phyloP scores from a whole-genome alignment of 495 filamentous ascomycete species.

The Xylaria cubensis region DNA sequence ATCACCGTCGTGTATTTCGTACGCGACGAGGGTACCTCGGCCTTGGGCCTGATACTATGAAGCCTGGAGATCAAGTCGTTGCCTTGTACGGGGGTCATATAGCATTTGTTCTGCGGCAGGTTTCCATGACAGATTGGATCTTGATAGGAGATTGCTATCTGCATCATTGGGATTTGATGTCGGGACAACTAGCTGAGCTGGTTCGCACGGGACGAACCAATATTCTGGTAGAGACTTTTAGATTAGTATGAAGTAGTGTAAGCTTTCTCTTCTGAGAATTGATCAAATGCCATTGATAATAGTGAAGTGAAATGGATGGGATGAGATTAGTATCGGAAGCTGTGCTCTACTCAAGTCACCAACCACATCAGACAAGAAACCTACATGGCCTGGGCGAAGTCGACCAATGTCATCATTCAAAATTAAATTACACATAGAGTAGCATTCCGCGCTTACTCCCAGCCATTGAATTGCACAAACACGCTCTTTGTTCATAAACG shows the following conservation, averaged over 20 bases:
- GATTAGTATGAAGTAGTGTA: not conserved
- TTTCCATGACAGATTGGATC: not conserved
- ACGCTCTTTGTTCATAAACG: not conserved
- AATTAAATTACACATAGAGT: not conserved
- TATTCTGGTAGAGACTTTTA: slow-evolving; percentile 4
- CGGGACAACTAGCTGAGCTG: not conserved
- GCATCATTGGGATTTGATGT: slow-evolving; percentile 19
- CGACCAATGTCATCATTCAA: not conserved
- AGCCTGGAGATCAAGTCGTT: not conserved
- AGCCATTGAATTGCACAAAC: not conserved
- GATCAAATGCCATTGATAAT: not conserved
- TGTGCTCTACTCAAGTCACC: not conserved
- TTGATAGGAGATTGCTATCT: slow-evolving; percentile 19
- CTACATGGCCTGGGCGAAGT: not conserved
- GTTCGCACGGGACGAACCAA: not conserved
- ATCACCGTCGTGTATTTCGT: slow-evolving; percentile 10
- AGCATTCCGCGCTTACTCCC: not conserved
- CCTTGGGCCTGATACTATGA: slow-evolving; percentile 3
- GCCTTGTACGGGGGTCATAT: slow-evolving; percentile 1
- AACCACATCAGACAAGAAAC: not conserved
- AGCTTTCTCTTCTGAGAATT: not conserved
- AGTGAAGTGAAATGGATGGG: not conserved
- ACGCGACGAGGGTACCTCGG: slow-evolving; percentile 12
- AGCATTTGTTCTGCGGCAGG: slow-evolving; percentile 5
- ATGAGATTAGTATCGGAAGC: not conserved